These are phyloP conservation scores for Paramecium sexaurelia DNA, from an alignment of 73 alveolate genomes.

Conservation along the genomic window DNA sequence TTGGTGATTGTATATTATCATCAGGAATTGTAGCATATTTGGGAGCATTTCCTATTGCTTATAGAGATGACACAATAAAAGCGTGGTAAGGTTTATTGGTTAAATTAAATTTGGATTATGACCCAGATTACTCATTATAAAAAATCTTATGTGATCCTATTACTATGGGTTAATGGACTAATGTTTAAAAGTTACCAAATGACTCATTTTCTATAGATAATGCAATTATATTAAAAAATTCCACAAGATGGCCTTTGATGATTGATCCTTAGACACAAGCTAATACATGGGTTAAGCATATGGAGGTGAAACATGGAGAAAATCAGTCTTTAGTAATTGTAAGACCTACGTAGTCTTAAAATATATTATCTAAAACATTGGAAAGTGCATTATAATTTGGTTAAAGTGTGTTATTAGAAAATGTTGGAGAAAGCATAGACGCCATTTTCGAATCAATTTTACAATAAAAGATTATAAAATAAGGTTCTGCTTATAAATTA, in stretches of 20 bases:
- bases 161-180: conserved; percentile 97
- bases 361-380: conserved; percentile 78
- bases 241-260: conserved; percentile 99
- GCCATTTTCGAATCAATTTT: conserved; percentile 95
- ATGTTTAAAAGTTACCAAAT: conserved; percentile 89
- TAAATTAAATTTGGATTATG: conserved; percentile 72
- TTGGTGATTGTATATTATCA: conserved; percentile 98
- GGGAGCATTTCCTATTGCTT: conserved; percentile 97
- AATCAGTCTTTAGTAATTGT: conserved; percentile 70
- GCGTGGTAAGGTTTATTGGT: conserved; percentile 87
- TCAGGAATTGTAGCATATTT: conserved; percentile 99
- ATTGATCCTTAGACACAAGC: conserved; percentile 99
- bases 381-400: conserved; percentile 94
- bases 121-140: conserved; percentile 78
- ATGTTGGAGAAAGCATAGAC: conserved; percentile 94
- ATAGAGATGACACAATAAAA: conserved; percentile 94
- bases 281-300: conserved; percentile 90
- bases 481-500: conserved; percentile 85
- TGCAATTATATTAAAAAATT: conserved; percentile 96
- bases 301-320: conserved; percentile 76
- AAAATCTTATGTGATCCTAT: conserved; percentile 97
- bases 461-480: conserved; percentile 89
- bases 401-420: conserved; percentile 95
- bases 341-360: conserved; percentile 86
- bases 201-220: conserved; percentile 97